Conservation (phyloP, 2,329 filamentous ascomycete genomes). For the Aspergillus costaricaensis region DNA sequence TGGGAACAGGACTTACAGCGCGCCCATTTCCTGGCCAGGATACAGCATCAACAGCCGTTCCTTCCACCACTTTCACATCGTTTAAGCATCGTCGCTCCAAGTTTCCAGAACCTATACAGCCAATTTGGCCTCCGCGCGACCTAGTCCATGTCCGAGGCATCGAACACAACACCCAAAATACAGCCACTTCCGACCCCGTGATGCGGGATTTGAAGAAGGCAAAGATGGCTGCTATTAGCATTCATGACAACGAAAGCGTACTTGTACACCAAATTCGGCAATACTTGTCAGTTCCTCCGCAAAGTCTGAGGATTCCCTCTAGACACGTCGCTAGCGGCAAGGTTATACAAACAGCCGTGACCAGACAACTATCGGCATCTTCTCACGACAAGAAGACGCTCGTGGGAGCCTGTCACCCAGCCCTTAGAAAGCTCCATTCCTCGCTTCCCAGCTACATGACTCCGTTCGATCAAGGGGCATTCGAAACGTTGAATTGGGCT, state of each 20-base stretch:
- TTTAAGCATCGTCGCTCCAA: constrained; percentile 28
- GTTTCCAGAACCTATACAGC: constrained; percentile 34
- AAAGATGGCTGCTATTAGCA: constrained; percentile 35
- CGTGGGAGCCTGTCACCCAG: constrained; percentile 52
- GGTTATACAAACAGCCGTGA: constrained; percentile 31
- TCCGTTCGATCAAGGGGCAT: constrained; percentile 77
- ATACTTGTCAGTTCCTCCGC: not conserved
- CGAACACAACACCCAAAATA: not conserved
- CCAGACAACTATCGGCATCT: constrained; percentile 31
- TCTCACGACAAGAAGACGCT: constrained; percentile 5
- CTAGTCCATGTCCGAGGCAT: constrained; percentile 55
- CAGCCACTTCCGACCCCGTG: not conserved
- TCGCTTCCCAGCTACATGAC: constrained; percentile 65
- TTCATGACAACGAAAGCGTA: constrained; percentile 38
- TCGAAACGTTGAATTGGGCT: constrained; percentile 72
- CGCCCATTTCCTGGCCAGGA: not conserved
- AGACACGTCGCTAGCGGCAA: constrained; percentile 34
- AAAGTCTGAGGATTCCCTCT: constrained; percentile 31
- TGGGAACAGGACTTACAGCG: not conserved
- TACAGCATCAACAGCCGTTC: not conserved
- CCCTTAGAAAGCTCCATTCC: constrained; percentile 61
- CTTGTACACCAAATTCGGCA: constrained; percentile 19
- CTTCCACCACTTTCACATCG: constrained; percentile 14
- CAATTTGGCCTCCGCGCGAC: constrained; percentile 43
- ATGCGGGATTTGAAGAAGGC: constrained; percentile 39